Evolutionary conservation across 1,284 basidiomycete species (phyloP).

Genomic region (Coriolopsis trogii): DNA sequence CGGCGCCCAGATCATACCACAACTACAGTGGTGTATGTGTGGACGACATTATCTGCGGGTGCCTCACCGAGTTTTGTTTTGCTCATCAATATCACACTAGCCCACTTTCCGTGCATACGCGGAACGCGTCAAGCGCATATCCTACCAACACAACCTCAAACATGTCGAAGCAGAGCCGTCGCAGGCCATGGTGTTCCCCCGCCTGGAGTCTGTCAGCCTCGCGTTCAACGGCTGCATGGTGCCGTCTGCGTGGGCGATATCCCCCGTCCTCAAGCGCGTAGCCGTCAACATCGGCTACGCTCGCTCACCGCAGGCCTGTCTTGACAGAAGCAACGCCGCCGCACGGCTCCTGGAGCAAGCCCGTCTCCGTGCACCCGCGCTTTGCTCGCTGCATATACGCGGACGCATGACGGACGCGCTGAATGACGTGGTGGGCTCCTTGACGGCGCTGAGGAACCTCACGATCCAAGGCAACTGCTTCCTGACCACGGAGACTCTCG

Average conservation of each 20-base stretch:
- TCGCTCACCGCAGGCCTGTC: constrained; percentile 2
- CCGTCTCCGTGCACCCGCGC: constrained; percentile 15
- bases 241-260: constrained; percentile 37
- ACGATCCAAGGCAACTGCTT: constrained; percentile 47
- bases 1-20: too few species aligned
- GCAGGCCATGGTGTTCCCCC: constrained; percentile 29
- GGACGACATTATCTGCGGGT: too few species aligned
- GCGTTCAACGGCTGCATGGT: constrained; percentile 38
- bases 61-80: too few species aligned
- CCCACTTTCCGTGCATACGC: too few species aligned
- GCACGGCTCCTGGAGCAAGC: constrained; percentile 18
- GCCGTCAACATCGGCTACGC: constrained; percentile 48
- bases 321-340: constrained; percentile 19
- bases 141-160: constrained; percentile 3
- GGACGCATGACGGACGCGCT: constrained; percentile 46
- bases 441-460: constrained; percentile 44
- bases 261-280: constrained; percentile 40
- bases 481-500: constrained; percentile 43
- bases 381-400: constrained; percentile 48
- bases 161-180: background rate
- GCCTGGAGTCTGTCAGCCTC: constrained; percentile 43
- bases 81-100: too few species aligned
- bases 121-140: constrained; percentile 45
- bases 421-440: constrained; percentile 38
- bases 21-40: too few species aligned